A percentile compares a stretch with the other conserved stretches of the same genome.
Evolutionary conservation across 176 grass and related monocot genomes (phyloP).

Genomic region (Microstegium vimineum): DNA sequence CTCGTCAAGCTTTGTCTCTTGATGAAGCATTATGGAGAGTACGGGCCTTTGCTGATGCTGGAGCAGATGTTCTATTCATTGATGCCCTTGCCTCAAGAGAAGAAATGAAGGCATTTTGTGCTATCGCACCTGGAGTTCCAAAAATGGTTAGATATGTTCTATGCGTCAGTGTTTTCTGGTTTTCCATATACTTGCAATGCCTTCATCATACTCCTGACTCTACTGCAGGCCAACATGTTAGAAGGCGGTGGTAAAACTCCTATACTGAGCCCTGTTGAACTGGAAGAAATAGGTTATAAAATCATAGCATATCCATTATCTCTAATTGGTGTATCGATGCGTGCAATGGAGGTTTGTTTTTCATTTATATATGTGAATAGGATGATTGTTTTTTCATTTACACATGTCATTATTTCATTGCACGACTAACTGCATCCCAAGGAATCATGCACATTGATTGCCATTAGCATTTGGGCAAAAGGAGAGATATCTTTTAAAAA

Average conservation of each 20-base stretch:
- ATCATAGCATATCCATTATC: slow-evolving; percentile 82
- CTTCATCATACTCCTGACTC: slow-evolving; percentile 8
- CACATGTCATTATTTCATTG: neutral
- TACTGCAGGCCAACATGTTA: slow-evolving; percentile 89
- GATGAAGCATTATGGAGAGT: slow-evolving; percentile 86
- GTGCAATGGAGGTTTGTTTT: slow-evolving; percentile 94
- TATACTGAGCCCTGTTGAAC: slow-evolving; percentile 81
- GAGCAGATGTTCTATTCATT: slow-evolving; percentile 91
- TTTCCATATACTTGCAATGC: neutral
- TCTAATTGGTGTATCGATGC: slow-evolving; percentile 87
- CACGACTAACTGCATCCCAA: neutral
- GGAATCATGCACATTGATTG: neutral
- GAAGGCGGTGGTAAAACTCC: slow-evolving; percentile 98
- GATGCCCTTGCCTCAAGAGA: slow-evolving; percentile 93
- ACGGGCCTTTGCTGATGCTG: slow-evolving; percentile 81
- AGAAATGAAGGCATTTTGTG: slow-evolving; percentile 86
- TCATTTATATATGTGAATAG: neutral
- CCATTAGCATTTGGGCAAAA: neutral
- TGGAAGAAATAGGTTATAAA: slow-evolving; percentile 90
- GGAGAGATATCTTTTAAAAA: neutral
- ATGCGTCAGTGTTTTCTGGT: neutral
- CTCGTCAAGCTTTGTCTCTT: slow-evolving; percentile 82
- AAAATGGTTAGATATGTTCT: slow-evolving; percentile 73
- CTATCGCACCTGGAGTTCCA: slow-evolving; percentile 68
- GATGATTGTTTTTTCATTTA: slow-evolving; percentile 51